Base-by-base conservation (phyloP, 225 moss, liverwort and hornwort species). In the Lunularia cruciata region DNA sequence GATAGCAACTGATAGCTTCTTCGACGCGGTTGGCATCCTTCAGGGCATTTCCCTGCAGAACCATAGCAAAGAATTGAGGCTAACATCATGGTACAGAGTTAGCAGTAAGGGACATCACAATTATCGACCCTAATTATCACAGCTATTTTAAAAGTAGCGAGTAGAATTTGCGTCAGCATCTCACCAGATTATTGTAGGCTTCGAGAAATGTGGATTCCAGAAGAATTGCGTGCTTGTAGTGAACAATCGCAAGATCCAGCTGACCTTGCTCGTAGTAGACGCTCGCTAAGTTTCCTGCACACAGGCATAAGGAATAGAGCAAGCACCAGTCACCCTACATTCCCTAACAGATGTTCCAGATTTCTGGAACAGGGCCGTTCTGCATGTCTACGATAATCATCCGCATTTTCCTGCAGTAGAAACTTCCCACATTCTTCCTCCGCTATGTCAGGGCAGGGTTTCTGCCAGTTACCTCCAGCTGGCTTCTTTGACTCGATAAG, bases 231-330 rank as follows among this genome's bases (percentile, higher is more conserved):
- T 91, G 89, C 83, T 89, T 91, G 88, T 98, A 98, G 86, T 89
- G 73, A 66, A 79, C 72, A 63, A 98, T 98, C 46, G 98, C 98
- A 83, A 81, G 81, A 72, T 98, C 98, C 87, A 98, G 84, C 70
- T 89, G 89, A 74, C 91, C 91, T 85, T 91, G 93, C 77, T 98
- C 93, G 76, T 98, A 98, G 70, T 93, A 93, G 64, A 98, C 88
- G 88, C 98, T 98, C 85, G 98, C 98, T 81, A 98, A 89, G 86
- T 98, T 98, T 81, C 98, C 98, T 98, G 93, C 93, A 89, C 91
- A 96, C 79, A 92, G 81, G 86, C 92, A 93, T 87, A 86, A 83
- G 87, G 89, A 86, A 90, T 96, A 84, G 90, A 90, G 88, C 85
- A 96, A 83, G 83, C 84, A 88, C 92, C 79, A 72, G 87, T 86